Evolutionary conservation across 2,329 filamentous ascomycete genomes (phyloP), one percentile per base, ranked within the genome.

Genomic region (Chaetomiaceae sp.): DNA sequence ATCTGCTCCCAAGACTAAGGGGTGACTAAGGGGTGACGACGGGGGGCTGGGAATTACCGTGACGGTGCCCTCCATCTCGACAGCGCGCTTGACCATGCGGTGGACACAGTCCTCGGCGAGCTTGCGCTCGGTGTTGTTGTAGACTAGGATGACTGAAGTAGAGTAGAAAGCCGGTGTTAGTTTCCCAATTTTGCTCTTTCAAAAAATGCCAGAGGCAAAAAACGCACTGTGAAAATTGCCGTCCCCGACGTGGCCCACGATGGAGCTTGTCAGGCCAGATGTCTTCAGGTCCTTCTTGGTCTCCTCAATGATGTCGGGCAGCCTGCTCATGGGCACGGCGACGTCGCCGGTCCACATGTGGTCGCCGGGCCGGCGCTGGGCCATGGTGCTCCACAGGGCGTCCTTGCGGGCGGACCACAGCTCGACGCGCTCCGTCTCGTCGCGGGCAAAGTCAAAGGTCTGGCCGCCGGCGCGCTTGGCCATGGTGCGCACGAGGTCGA

Each of bases 321-420:
- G 66, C 54, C 78, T 74, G 56, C 81, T 87, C 66, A 93, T 84
- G 13, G 89, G 89, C 48, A 95, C 89, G 0, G 89, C 89, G 10
- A 93, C 89, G 63, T 95, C 89, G 1, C 87, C 88, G 0, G 88
- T 92, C 88, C 88, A 93, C 3, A 93, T 85, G 48, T 80, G 81
- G 57, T 91, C 84, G n/a, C 75, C 79, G 39, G 65, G 78, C 70
- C 68, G 80, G 71, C 68, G 80, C 62, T 84, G 73, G 0, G 86
- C 81, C 74, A 89, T 84, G 50, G 86, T 84, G 62, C 82, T 86
- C 88, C 88, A 93, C 33, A 95, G 74, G 1, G 87, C 87, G 68
- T 91, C 86, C 70, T 95, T 95, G 39, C 89, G 73, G 19, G 89
- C 89, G 60, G 82, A 85, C 89, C 89, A 95, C 25, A 95, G 75